phyloP scores from a whole-genome alignment of 352 stramenopile species.

The Phytophthora niederhauseri region DNA sequence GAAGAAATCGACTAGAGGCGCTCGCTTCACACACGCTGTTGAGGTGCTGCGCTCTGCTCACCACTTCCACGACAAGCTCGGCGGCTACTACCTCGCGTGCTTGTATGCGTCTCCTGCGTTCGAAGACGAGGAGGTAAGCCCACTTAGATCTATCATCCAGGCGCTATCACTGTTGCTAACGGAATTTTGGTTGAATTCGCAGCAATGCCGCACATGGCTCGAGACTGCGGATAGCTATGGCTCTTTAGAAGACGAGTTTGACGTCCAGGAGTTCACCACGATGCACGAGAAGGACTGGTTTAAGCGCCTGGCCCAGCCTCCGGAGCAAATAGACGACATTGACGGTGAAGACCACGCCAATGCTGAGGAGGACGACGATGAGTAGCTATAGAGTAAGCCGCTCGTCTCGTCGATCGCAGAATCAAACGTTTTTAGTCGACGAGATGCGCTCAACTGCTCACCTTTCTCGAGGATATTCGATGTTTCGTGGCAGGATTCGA shows the following conservation, averaged over 20 bases:
- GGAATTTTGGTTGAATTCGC: neutral
- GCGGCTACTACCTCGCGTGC: constrained; percentile 74
- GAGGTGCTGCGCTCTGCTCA: constrained; percentile 72
- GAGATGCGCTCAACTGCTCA: neutral
- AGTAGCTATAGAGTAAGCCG: neutral
- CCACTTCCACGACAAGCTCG: constrained; percentile 86
- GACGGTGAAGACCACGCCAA: constrained; percentile 7
- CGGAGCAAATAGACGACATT: constrained; percentile 39
- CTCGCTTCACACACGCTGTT: constrained; percentile 56
- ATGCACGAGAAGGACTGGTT: constrained; percentile 70
- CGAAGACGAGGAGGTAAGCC: constrained; percentile 59
- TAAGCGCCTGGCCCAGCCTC: constrained; percentile 53
- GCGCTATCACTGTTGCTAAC: neutral
- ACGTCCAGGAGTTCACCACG: constrained; percentile 56
- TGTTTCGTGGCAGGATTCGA: neutral
- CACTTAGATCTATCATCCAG: neutral
- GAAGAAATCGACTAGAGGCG: constrained; percentile 11
- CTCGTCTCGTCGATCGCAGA: neutral
- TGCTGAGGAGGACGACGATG: constrained; percentile 7
- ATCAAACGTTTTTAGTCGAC: neutral
- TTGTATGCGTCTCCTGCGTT: constrained; percentile 64
- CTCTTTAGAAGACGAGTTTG: constrained; percentile 76
- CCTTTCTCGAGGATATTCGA: neutral
- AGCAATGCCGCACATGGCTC: constrained; percentile 77
- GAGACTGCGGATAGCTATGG: constrained; percentile 84